Percentiles rank a stretch among this genome's conserved stretches.
Evolutionary conservation across 169 alveolate species (phyloP).

Genomic region (Eimeria necatrix): DNA sequence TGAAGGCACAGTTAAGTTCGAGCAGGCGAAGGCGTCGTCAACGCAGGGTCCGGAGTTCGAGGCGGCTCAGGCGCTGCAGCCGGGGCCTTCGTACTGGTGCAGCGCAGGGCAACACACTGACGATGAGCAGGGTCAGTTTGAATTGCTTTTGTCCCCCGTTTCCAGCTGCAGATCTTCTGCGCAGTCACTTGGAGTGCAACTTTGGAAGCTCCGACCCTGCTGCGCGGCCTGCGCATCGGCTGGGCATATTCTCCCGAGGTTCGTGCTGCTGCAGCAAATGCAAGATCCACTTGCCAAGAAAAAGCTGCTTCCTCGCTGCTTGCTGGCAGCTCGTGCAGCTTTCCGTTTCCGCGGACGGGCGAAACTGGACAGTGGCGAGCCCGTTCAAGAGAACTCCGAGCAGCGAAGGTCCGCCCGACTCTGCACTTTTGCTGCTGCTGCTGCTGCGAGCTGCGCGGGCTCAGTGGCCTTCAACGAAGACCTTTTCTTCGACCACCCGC

Average conservation of each 20-base stretch:
- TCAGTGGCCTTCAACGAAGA: conserved; percentile 86
- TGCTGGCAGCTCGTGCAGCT: conserved; percentile 78
- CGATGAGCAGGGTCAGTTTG: conserved; percentile 78
- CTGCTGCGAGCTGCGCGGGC: too few relatives aligned
- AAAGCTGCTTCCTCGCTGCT: neutral
- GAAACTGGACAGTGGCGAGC: conserved; percentile 81
- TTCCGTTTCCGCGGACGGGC: conserved; percentile 85
- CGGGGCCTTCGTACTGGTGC: conserved; percentile 81
- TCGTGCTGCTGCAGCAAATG: neutral
- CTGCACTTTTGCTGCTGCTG: too few relatives aligned
- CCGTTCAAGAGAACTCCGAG: conserved; percentile 86
- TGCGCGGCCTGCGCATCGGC: conserved; percentile 66
- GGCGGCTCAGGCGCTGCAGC: conserved; percentile 80
- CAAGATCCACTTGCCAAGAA: neutral
- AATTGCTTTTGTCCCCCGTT: neutral
- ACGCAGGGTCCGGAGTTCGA: conserved; percentile 78
- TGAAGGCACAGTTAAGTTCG: conserved; percentile 40
- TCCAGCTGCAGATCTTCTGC: neutral
- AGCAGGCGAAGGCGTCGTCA: conserved; percentile 76
- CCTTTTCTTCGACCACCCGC: conserved; percentile 85
- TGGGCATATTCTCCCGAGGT: conserved; percentile 84
- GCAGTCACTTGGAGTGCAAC: conserved; percentile 81
- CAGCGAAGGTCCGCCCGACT: conserved; percentile 75
- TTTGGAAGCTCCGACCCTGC: conserved; percentile 57
- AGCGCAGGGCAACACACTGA: conserved; percentile 81